A percentile compares a stretch with the other conserved stretches of the same genome.
phyloP scores from a whole-genome alignment of 2,329 filamentous ascomycete genomes.

The Diaporthe citri region DNA sequence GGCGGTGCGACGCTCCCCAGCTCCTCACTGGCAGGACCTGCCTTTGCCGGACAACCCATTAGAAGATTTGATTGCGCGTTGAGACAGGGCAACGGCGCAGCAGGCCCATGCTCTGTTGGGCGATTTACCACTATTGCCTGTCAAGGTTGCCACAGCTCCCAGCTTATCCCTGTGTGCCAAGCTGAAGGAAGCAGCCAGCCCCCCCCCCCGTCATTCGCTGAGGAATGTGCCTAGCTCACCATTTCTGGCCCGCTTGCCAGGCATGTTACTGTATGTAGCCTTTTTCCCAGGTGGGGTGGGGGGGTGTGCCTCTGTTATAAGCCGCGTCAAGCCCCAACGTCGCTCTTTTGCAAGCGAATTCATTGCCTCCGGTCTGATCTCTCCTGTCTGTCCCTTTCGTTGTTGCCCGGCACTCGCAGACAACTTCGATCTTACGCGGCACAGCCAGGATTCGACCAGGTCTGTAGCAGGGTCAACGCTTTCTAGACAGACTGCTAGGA shows the following conservation, averaged over 20 bases:
- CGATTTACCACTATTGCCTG: constrained; percentile 6
- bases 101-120: neutral
- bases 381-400: neutral
- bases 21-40: constrained; percentile 25
- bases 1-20: constrained; percentile 22
- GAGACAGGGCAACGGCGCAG: constrained; percentile 21
- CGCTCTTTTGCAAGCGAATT: neutral
- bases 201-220: constrained; percentile 18
- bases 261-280: constrained; percentile 17
- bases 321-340: constrained; percentile 28
- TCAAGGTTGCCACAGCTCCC: constrained; percentile 13
- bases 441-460: constrained; percentile 9
- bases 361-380: constrained; percentile 3
- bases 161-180: constrained; percentile 25
- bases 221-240: constrained; percentile 26
- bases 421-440: constrained; percentile 8
- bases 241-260: neutral
- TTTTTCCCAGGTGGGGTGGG: constrained; percentile 5
- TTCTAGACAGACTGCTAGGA: neutral
- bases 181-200: constrained; percentile 20
- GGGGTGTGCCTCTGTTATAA: constrained; percentile 1
- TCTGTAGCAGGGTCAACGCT: neutral
- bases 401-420: constrained; percentile 17
- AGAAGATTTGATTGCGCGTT: constrained; percentile 18
- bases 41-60: constrained; percentile 7